Evolutionary conservation across 202 grass and related monocot species (phyloP).

Genomic region (Sporobolus alterniflorus): DNA sequence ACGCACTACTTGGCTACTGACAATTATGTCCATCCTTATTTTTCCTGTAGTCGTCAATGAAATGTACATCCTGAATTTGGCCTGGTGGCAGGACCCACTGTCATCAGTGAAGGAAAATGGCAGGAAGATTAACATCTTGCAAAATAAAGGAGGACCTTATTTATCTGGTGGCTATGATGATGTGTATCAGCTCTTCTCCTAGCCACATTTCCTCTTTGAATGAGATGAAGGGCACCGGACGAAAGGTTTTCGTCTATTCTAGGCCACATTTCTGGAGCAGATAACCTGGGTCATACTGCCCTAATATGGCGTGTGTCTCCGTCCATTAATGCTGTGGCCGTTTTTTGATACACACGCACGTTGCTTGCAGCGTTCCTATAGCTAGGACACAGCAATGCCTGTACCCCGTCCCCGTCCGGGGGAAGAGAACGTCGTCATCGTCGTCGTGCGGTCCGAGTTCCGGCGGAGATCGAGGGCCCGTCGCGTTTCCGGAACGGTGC

Average conservation of each 20-base stretch:
- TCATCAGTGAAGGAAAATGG: not conserved
- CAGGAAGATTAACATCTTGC: not conserved
- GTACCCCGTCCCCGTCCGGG: slow-evolving; percentile 13
- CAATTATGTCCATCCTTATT: not conserved
- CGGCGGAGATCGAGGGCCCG: slow-evolving; percentile 33
- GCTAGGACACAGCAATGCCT: slow-evolving; percentile 29
- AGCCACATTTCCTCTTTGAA: not conserved
- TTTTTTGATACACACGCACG: not conserved
- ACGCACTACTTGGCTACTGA: not conserved
- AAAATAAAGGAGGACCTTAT: not conserved
- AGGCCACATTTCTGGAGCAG: not conserved
- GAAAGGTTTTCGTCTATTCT: not conserved
- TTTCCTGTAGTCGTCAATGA: not conserved
- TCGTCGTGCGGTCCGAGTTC: slow-evolving; percentile 4
- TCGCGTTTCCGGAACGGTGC: slow-evolving; percentile 27
- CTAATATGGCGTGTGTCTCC: not conserved
- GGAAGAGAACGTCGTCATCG: slow-evolving; percentile 11
- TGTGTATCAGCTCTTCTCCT: not conserved
- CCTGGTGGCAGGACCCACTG: not conserved
- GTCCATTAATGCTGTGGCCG: slow-evolving; percentile 2
- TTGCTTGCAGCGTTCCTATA: slow-evolving; percentile 44
- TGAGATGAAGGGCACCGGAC: not conserved
- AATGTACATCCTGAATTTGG: not conserved
- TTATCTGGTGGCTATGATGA: not conserved
- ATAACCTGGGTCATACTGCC: not conserved